Evolutionary conservation across 805 yeast genomes (phyloP), one percentile per base, ranked within the genome.

Genomic region (Jamesozyma piceae): DNA sequence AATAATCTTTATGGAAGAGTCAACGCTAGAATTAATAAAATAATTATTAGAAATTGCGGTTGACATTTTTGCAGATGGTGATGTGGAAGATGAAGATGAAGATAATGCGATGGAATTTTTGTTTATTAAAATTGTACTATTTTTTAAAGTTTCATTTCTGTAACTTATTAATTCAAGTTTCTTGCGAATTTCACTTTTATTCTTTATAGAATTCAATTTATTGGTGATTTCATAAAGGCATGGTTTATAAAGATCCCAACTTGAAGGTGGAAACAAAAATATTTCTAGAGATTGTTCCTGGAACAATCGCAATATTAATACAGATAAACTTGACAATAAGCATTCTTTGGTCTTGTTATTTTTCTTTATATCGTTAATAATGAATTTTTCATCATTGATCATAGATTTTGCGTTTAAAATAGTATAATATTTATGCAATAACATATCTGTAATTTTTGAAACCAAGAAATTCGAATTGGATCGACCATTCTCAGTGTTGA

Each of bases 131-230:
- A 51, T 28, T n/a, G 51, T 65, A 53, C 75, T 77, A 37, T 78
- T 66, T 71, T 79, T 77, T 41, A 82, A 64, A 2, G 87, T 80
- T 61, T 82, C 87, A 56, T 82, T 82, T 54, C 89, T 64, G 52
- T 77, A 80, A 39, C 77, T 72, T 4, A 82, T 74, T 26, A 81
- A 54, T 39, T 78, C 78, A 39, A 78, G 68, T 43, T 77, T 82
- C 35, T 73, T 75, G 13, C 49, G 49, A 3, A 51, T 43, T 30
- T 26, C 30, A 20, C 45, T 59, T 42, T 53, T 63, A 35, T 32
- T 22, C 19, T 18, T 32, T n/a, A n/a, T n/a, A n/a, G 44, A 54
- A 35, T 62, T 64, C 51, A 39, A 26, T 5, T 58, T 58, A 24
- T 37, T 45, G 5, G 43, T 42, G 2, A 66, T 65, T 18, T 67